phyloP scores from a whole-genome alignment of 2,329 filamentous ascomycete species.

The Alternaria triticimaculans region DNA sequence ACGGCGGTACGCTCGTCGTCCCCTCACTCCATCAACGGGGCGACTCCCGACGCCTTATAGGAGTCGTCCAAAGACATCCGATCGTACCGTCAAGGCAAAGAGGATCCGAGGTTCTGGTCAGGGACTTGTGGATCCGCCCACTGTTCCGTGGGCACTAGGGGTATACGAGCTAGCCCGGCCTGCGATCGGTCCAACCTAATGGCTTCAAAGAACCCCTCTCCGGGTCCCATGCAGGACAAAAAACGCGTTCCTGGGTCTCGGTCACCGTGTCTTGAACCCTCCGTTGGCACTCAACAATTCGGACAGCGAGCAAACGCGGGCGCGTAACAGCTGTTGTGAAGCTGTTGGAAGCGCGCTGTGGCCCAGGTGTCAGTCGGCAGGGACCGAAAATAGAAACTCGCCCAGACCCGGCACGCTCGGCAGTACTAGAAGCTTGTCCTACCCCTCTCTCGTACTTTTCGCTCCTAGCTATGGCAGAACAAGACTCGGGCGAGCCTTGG shows the following conservation, averaged over 20 bases:
- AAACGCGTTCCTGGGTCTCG: neutral
- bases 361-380: neutral
- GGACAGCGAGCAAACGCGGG: neutral
- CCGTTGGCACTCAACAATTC: neutral
- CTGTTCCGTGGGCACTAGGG: neutral
- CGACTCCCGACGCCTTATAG: constrained; percentile 1
- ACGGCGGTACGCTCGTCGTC: neutral
- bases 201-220: neutral
- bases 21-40: neutral
- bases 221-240: neutral
- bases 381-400: neutral
- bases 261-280: neutral
- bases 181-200: neutral
- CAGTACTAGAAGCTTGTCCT: neutral
- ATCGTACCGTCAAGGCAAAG: neutral
- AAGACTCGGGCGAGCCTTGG: neutral
- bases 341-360: neutral
- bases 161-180: neutral
- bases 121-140: neutral
- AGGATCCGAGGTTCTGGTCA: neutral
- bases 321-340: neutral
- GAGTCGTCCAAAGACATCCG: constrained; percentile 1
- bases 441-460: constrained; percentile 2
- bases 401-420: constrained; percentile 1
- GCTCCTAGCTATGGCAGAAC: neutral